Conservation (phyloP, 805 yeast species). For the Cyberlindnera bimundalis region DNA sequence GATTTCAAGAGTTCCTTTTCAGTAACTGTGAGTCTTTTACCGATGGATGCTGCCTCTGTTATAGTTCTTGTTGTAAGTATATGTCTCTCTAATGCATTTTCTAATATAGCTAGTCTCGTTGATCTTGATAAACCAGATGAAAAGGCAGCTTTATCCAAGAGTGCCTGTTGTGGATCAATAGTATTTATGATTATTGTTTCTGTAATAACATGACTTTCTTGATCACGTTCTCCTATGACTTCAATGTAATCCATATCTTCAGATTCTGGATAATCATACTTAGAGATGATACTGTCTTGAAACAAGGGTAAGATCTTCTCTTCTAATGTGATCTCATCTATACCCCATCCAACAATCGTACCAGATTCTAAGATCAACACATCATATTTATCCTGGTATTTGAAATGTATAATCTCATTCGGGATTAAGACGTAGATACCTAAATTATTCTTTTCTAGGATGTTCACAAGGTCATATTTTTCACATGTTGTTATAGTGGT, state of each 20-base stretch:
- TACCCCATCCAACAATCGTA: slow-evolving; percentile 80
- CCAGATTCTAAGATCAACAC: slow-evolving; percentile 73
- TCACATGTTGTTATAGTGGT: slow-evolving; percentile 75
- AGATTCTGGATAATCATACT: slow-evolving; percentile 54
- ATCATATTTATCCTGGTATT: slow-evolving; percentile 43
- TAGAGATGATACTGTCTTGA: slow-evolving; percentile 42
- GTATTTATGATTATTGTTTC: slow-evolving; percentile 72
- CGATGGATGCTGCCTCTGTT: slow-evolving; percentile 64
- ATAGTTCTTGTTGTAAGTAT: slow-evolving; percentile 59
- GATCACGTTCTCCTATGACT: slow-evolving; percentile 12
- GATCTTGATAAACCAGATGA: slow-evolving; percentile 85
- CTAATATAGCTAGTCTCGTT: slow-evolving; percentile 79
- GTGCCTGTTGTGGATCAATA: slow-evolving; percentile 38
- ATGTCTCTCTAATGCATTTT: slow-evolving; percentile 65
- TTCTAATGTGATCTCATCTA: slow-evolving; percentile 51
- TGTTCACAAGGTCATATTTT: slow-evolving; percentile 53
- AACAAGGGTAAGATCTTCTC: slow-evolving; percentile 51
- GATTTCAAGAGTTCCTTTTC: slow-evolving; percentile 61
- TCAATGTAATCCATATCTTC: slow-evolving; percentile 81
- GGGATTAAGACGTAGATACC: slow-evolving; percentile 45
- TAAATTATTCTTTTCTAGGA: slow-evolving; percentile 30
- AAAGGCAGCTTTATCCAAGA: slow-evolving; percentile 82
- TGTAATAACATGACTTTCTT: slow-evolving; percentile 50
- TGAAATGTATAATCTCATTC: slow-evolving; percentile 63
- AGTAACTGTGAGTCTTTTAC: slow-evolving; percentile 46